Evolutionary conservation across 345 rosid species (phyloP).

Genomic region (Salix suchowensis): DNA sequence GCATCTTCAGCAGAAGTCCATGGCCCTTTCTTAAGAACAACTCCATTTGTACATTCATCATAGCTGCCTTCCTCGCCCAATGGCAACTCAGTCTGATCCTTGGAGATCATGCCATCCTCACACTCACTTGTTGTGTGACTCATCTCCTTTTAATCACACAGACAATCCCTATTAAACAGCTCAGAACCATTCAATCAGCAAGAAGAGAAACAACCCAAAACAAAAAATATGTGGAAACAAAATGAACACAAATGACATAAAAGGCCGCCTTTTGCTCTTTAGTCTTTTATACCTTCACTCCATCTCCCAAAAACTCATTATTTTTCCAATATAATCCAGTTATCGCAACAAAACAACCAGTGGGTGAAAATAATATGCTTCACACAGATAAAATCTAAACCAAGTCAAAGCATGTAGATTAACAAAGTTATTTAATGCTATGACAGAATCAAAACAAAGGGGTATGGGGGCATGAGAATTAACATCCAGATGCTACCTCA

Average conservation of each 20-base stretch:
- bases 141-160: constrained; percentile 53
- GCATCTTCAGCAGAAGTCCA: constrained; percentile 98
- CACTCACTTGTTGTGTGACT: constrained; percentile 55
- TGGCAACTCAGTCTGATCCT: constrained; percentile 51
- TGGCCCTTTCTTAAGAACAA: constrained; percentile 84
- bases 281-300: constrained; percentile 20
- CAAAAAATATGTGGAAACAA: constrained; percentile 11
- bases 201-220: constrained; percentile 33
- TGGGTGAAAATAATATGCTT: constrained; percentile 7
- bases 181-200: constrained; percentile 37
- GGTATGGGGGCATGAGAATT: no score
- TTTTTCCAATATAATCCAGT: background rate
- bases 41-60: constrained; percentile 40
- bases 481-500: background rate
- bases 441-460: background rate
- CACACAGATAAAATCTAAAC: constrained; percentile 12
- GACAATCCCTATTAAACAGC: constrained; percentile 29
- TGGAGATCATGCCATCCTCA: constrained; percentile 52
- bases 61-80: constrained; percentile 41
- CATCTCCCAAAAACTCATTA: constrained; percentile 11
- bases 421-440: background rate
- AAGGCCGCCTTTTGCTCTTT: constrained; percentile 7
- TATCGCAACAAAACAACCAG: constrained; percentile 12
- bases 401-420: background rate
- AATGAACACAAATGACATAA: constrained; percentile 9